Base-by-base conservation (phyloP, 1,284 basidiomycete species). In the Trichosporon coremiiforme region DNA sequence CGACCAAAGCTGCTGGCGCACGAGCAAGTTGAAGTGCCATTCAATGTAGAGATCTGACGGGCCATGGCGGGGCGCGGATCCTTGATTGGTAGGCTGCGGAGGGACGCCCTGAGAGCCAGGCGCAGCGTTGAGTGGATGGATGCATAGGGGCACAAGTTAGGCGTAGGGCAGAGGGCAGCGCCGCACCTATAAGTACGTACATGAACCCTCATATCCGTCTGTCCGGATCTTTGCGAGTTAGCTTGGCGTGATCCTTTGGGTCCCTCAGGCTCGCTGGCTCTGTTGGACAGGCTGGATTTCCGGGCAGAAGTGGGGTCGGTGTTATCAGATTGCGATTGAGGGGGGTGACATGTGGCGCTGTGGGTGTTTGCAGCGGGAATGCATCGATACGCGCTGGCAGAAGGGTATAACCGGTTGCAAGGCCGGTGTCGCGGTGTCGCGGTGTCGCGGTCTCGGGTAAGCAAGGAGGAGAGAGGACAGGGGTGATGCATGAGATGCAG, bases 401-500 rank as follows among this genome's bases (percentile, higher is more conserved):
- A 25, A 25, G 25, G 25, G 25, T 25, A 38, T 3, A 12, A 38
- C 36, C 36, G 36, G 36, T 38, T 10, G 36, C 36, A 38, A 13
- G 10, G 10, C 36, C 36, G 36, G 36, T 38, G 10, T 13, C 10
- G 9, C 9, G 36, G 36, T 38, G 10, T 13, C 10, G 9, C 9
- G 36, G 29, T 25, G 25, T 25, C 25, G 25, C 25, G 31, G 57
- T 62, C 57, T 62, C 57, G 57, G 57, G 57, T 62, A 62, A 9
- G 57, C 50, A 53, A 53, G 50, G 50, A 53, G 22, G 4, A 47
- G 17, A 33, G 10, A 15, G 17, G 17, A 10, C 57, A 62, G 57
- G 57, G 57, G 55, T 31, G 29, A 33, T 62, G 57, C 57, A 62
- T 62, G 57, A 62, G 31, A 33, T 31, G 64, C 25, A 65, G 64